Percentiles rank a stretch among this genome's conserved stretches.
Evolutionary conservation across 306 rosid species (phyloP).

Genomic region (Pterocarpus macrocarpus): DNA sequence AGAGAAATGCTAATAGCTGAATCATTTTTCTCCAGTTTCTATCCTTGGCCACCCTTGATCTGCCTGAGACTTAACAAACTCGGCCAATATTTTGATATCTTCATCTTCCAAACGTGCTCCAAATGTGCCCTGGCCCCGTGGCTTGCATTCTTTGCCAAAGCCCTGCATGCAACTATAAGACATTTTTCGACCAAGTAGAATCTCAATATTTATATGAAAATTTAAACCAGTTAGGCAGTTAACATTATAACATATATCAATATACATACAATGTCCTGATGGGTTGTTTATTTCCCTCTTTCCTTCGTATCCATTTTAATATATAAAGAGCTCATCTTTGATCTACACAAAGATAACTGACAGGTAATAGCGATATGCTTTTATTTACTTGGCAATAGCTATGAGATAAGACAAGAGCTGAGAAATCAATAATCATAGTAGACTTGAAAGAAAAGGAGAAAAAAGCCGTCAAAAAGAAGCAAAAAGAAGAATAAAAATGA

Average conservation of each 20-base stretch:
- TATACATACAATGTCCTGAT: background rate
- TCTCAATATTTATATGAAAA: background rate
- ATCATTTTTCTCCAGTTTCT: slow-evolving; percentile 52
- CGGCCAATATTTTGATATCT: slow-evolving; percentile 83
- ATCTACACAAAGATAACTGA: too few relatives aligned
- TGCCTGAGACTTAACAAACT: slow-evolving; percentile 89
- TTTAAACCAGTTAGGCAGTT: slow-evolving; percentile 24
- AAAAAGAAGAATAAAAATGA: background rate
- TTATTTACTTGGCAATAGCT: too few relatives aligned
- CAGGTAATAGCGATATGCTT: too few relatives aligned
- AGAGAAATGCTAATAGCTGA: background rate
- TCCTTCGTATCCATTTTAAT: background rate
- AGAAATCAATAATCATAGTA: too few relatives aligned
- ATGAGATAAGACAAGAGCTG: too few relatives aligned
- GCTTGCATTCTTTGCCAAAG: slow-evolving; percentile 86
- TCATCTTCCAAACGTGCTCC: slow-evolving; percentile 91
- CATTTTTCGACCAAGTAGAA: slow-evolving; percentile 32
- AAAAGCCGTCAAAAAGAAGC: background rate
- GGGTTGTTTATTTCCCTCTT: background rate
- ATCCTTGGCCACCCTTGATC: slow-evolving; percentile 85
- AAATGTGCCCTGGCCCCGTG: slow-evolving; percentile 96
- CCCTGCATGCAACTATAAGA: slow-evolving; percentile 57
- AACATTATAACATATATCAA: too few relatives aligned
- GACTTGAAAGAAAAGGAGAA: background rate
- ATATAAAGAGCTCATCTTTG: background rate